Conservation (phyloP, 2,329 filamentous ascomycete genomes). For the Diaporthe citri region DNA sequence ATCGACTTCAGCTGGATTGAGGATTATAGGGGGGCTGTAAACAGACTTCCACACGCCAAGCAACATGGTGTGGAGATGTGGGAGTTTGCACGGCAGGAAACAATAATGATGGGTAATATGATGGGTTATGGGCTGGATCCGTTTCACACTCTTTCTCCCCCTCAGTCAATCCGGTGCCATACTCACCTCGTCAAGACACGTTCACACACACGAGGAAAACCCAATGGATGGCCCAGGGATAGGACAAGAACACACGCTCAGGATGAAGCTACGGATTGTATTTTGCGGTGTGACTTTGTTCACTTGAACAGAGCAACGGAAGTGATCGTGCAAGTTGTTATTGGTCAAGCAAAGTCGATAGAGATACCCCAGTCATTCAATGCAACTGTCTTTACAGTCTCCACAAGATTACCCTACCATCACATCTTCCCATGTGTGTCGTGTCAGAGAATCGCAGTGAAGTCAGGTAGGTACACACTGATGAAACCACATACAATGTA, state of each 20-base stretch:
- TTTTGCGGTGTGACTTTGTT: slow-evolving; percentile 4
- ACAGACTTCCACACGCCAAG: not conserved
- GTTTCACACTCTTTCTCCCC: slow-evolving; percentile 20
- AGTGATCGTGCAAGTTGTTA: slow-evolving; percentile 16
- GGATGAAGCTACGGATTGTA: slow-evolving; percentile 11
- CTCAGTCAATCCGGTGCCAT: not conserved
- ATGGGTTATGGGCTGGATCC: slow-evolving; percentile 34
- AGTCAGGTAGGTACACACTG: not conserved
- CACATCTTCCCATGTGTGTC: not conserved
- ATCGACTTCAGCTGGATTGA: slow-evolving; percentile 30
- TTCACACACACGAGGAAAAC: not conserved
- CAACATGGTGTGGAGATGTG: not conserved
- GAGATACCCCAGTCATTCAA: slow-evolving; percentile 38
- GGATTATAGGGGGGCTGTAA: not conserved
- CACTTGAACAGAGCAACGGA: slow-evolving; percentile 19
- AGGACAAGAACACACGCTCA: slow-evolving; percentile 16
- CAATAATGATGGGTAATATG: slow-evolving; percentile 26
- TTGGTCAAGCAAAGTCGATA: slow-evolving; percentile 35
- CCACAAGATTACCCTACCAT: not conserved
- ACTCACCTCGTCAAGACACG: slow-evolving; percentile 3
- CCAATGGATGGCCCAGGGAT: slow-evolving; percentile 17
- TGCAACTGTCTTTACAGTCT: slow-evolving; percentile 31
- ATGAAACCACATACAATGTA: not conserved
- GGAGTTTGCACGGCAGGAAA: slow-evolving; percentile 11
- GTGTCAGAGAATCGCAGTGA: not conserved